Base-by-base conservation (phyloP, 2,329 filamentous ascomycete genomes). In the Elsinoe necatrix region DNA sequence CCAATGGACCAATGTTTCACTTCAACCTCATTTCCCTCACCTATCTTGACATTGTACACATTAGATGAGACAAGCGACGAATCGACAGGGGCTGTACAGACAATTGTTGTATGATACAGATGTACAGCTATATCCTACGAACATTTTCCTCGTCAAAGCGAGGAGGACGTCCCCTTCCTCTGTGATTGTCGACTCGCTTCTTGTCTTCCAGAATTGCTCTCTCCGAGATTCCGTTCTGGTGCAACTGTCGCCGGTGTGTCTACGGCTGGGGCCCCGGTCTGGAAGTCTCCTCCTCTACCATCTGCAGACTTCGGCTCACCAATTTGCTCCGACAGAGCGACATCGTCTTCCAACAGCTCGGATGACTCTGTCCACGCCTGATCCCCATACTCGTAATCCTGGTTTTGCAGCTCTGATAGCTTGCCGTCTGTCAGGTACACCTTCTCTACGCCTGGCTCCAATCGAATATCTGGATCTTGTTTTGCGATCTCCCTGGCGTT, bases 401-500 rank as follows among this genome's bases (percentile, higher is more conserved):
- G 29, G 14, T 37, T 52, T 14, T 52, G 25, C 1, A 52, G 48
- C 18, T 35, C 48, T 23, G 48, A 23, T 11, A 52, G 31, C 31
- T 52, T 31, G 6, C 18, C 6, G 12, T 52, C 48, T 11, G 29
- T 52, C 18, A 52, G 12, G 9, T 52, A 52, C 16, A 52, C 48
- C 48, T 52, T 52, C 16, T 65, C 65, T 35, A 58, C 59, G 27
- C 62, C 62, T 16, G 63, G 12, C 27, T 74, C 76, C 23, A 87
- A 69, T 65, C 87, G 74, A 63, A 90, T 77, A 68, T 88, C 84
- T 4, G 79, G 77, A 67, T 92, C 87, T 7, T 73, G 67, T 72
- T 79, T 76, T 5, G 85, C 87, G 61, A 87, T 73, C 58, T 79
- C 73, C 51, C 81, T 74, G 20, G 89, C 89, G 67, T 90, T 87